phyloP scores from a whole-genome alignment of 352 stramenopile genomes.

The Paralagenidium karlingii region DNA sequence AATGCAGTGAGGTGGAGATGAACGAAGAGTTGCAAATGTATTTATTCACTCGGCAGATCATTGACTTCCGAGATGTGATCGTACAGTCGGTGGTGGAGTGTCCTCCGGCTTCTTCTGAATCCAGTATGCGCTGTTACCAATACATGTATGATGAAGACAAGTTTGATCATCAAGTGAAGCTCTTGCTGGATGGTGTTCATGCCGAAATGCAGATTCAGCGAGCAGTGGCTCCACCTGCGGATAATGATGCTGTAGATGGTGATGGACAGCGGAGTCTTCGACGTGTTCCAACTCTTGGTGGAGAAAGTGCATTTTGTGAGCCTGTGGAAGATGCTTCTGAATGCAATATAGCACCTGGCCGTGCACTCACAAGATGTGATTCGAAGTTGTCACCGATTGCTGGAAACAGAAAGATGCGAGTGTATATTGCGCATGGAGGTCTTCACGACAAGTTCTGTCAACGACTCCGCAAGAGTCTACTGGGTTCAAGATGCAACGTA shows the following conservation, averaged over 20 bases:
- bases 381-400: background rate
- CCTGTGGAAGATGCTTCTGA: background rate
- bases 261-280: constrained; percentile 10
- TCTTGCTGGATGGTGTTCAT: constrained; percentile 69
- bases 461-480: constrained; percentile 33
- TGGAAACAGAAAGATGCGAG: constrained; percentile 1
- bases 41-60: constrained; percentile 71
- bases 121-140: no score
- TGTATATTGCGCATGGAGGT: constrained; percentile 67
- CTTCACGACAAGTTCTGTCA: constrained; percentile 52
- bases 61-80: constrained; percentile 54
- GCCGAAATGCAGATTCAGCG: constrained; percentile 74
- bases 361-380: constrained; percentile 3
- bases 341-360: constrained; percentile 1
- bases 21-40: constrained; percentile 77
- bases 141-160: constrained; percentile 49
- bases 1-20: constrained; percentile 73
- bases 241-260: constrained; percentile 14
- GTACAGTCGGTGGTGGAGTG: no score
- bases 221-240: constrained; percentile 25
- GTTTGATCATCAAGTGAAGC: constrained; percentile 45
- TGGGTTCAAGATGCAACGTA: constrained; percentile 11
- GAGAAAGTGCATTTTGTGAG: constrained; percentile 1
- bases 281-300: constrained; percentile 1
- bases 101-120: no score